These are phyloP conservation scores for Collybia mongolica DNA, from an alignment of 768 basidiomycete species.

Conservation along the genomic window DNA sequence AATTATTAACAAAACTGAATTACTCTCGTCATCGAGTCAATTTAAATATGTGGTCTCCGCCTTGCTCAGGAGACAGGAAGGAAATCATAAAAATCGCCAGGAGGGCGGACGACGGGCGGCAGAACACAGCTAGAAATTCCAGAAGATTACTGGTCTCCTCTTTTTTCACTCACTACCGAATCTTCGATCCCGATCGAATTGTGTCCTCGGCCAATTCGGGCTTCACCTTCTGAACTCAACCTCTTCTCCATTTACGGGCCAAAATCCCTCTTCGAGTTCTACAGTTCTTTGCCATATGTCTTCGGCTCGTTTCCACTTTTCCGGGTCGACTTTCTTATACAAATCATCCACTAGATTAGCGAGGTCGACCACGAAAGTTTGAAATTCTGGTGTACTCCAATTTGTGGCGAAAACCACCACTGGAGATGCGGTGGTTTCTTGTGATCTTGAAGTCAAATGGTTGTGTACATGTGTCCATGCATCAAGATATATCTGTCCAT, in stretches of 20 bases:
- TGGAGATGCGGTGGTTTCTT: conserved; percentile 20
- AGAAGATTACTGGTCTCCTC: too few relatives aligned
- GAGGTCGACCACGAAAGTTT: conserved; percentile 49
- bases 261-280: conserved; percentile 46
- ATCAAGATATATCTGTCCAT: conserved; percentile 64
- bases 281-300: conserved; percentile 56
- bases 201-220: too few relatives aligned
- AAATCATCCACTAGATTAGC: conserved; percentile 46
- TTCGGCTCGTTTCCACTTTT: conserved; percentile 40
- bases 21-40: too few relatives aligned
- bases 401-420: conserved; percentile 53
- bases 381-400: conserved; percentile 61
- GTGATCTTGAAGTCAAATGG: conserved; percentile 9
- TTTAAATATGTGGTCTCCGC: too few relatives aligned
- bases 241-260: conserved; percentile 15
- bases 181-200: too few relatives aligned
- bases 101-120: too few relatives aligned
- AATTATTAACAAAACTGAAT: too few relatives aligned
- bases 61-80: too few relatives aligned
- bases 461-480: conserved; percentile 57
- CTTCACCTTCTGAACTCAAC: background rate
- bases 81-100: too few relatives aligned
- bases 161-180: too few relatives aligned
- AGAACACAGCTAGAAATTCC: too few relatives aligned
- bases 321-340: conserved; percentile 31